Evolutionary conservation across 495 filamentous ascomycete species (phyloP).

Genomic region (Margaritispora aquatica): DNA sequence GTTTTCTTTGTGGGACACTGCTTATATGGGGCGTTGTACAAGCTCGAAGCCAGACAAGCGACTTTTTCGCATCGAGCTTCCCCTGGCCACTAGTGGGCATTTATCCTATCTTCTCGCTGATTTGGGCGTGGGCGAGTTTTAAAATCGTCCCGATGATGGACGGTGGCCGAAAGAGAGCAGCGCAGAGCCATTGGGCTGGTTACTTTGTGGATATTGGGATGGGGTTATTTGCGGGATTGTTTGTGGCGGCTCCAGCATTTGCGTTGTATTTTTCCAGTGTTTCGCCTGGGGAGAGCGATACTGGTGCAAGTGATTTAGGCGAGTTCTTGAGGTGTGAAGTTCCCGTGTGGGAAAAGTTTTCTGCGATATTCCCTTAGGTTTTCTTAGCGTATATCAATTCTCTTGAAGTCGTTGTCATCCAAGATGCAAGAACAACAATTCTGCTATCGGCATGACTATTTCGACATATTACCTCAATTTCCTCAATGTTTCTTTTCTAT

Average conservation of each 20-base stretch:
- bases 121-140: background rate
- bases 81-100: background rate
- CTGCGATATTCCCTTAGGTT: background rate
- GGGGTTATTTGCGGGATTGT: background rate
- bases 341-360: background rate
- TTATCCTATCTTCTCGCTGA: background rate
- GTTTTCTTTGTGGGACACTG: background rate
- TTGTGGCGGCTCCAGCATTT: background rate
- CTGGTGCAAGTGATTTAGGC: background rate
- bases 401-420: too few relatives aligned
- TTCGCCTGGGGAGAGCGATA: background rate
- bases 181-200: background rate
- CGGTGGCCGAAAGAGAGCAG: background rate
- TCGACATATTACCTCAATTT: too few relatives aligned
- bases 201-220: background rate
- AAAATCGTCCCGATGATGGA: background rate
- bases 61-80: background rate
- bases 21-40: background rate
- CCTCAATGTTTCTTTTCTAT: too few relatives aligned
- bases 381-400: too few relatives aligned
- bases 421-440: too few relatives aligned
- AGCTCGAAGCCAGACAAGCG: background rate
- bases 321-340: background rate
- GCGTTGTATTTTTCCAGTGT: background rate
- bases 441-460: too few relatives aligned